These are phyloP conservation scores for Lachancea quebecensis DNA, from an alignment of 805 yeast species.

Conservation along the genomic window DNA sequence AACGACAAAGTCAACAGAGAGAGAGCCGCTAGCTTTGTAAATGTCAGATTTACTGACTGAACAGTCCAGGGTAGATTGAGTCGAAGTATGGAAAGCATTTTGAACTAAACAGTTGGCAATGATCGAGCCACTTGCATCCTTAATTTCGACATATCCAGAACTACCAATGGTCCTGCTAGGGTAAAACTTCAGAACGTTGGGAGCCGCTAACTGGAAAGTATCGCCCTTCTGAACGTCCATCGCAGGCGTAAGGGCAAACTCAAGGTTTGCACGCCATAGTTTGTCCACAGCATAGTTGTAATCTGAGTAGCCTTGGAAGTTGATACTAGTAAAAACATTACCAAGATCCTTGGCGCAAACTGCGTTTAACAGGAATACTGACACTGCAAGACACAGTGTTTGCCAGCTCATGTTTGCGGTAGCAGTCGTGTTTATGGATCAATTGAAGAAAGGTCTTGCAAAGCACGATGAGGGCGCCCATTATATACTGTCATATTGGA, in stretches of 20 bases:
- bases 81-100: conserved; percentile 1
- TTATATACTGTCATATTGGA: too few species aligned
- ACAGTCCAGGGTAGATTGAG: conserved; percentile 2
- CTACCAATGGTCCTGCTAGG: conserved; percentile 1
- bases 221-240: conserved; percentile 12
- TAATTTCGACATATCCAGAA: conserved; percentile 1
- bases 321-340: conserved; percentile 11
- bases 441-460: not conserved
- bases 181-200: conserved; percentile 12
- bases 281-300: conserved; percentile 1
- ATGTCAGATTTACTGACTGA: not conserved
- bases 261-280: conserved; percentile 10
- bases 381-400: not conserved
- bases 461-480: not conserved
- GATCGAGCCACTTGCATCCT: conserved; percentile 1
- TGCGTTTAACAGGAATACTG: not conserved
- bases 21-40: conserved; percentile 1
- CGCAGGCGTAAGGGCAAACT: conserved; percentile 8
- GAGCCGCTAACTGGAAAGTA: conserved; percentile 10
- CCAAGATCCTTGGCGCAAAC: conserved; percentile 12
- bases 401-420: conserved; percentile 2
- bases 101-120: conserved; percentile 6
- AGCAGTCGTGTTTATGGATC: not conserved
- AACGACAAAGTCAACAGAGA: conserved; percentile 7
- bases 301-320: conserved; percentile 1